A percentile compares a stretch with the other conserved stretches of the same genome.
Conservation (phyloP, 129 eudicot species). For the Kitagawia praeruptora region DNA sequence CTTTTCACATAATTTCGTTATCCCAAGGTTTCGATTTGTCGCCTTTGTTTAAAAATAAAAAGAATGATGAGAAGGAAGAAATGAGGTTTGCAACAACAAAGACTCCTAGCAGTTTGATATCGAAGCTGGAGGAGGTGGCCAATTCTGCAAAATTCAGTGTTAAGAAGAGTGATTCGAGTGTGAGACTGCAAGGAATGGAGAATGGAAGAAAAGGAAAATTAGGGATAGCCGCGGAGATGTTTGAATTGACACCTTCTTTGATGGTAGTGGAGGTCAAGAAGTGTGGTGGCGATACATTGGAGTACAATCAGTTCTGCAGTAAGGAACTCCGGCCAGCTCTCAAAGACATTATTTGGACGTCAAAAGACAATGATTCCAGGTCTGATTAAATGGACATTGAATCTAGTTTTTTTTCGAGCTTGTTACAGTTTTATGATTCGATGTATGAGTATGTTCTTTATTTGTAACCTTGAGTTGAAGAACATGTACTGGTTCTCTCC, state of each 20-base stretch:
- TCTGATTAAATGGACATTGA: not conserved
- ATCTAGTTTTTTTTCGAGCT: not conserved
- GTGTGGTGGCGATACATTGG: slow-evolving; percentile 71
- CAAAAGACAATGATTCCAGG: slow-evolving; percentile 1
- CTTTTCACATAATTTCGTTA: slow-evolving; percentile 80
- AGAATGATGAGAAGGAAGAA: slow-evolving; percentile 42
- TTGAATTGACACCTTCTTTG: slow-evolving; percentile 64
- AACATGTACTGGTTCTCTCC: not conserved
- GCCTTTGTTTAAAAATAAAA: slow-evolving; percentile 81
- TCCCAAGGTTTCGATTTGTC: slow-evolving; percentile 84
- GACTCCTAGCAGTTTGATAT: slow-evolving; percentile 57
- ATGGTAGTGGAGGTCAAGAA: slow-evolving; percentile 81
- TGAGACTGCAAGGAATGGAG: slow-evolving; percentile 55
- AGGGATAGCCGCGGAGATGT: slow-evolving; percentile 56
- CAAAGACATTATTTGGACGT: slow-evolving; percentile 51
- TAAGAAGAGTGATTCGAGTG: slow-evolving; percentile 48
- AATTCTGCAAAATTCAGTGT: slow-evolving; percentile 39
- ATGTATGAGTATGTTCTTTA: not conserved
- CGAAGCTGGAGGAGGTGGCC: slow-evolving; percentile 62
- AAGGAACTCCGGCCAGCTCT: slow-evolving; percentile 86
- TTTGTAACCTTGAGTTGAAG: not conserved
- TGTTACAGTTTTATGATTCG: not conserved
- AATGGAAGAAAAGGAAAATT: slow-evolving; percentile 75
- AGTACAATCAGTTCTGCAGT: slow-evolving; percentile 74
- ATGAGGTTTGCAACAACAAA: slow-evolving; percentile 60